Evolutionary conservation across 768 basidiomycete genomes (phyloP).

Genomic region (Rhodosporidiobolus sp.): DNA sequence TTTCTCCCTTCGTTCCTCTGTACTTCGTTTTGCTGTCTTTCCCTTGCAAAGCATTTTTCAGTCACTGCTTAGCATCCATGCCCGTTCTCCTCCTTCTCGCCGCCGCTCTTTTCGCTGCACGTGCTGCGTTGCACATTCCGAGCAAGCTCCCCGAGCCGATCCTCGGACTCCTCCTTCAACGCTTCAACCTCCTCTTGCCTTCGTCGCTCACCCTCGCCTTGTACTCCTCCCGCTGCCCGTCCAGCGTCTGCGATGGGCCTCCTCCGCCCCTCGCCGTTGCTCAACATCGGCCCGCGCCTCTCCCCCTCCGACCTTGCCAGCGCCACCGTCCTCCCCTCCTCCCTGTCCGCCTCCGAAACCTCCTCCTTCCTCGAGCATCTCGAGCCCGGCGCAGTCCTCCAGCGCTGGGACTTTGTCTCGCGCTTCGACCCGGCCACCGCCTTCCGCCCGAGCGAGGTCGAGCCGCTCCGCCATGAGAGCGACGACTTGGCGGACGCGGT

Average conservation of each 20-base stretch:
- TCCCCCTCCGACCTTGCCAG: background rate
- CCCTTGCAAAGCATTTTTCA: too few species aligned
- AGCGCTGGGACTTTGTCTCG: conserved; percentile 29
- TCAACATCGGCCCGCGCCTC: conserved; percentile 6
- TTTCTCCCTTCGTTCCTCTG: background rate
- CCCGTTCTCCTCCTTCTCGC: too few species aligned
- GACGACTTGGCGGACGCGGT: conserved; percentile 45
- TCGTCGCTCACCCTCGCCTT: background rate
- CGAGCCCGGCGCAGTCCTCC: background rate
- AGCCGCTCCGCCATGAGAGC: conserved; percentile 38
- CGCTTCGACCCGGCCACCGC: background rate
- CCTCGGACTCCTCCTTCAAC: too few species aligned
- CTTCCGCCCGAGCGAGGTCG: conserved; percentile 13
- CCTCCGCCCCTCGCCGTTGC: background rate
- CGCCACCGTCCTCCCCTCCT: conserved; percentile 3
- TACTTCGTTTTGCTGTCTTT: too few species aligned
- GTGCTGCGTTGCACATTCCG: too few species aligned
- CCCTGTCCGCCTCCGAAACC: background rate
- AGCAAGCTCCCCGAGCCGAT: too few species aligned
- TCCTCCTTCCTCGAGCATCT: conserved; percentile 10
- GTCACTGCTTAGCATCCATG: too few species aligned
- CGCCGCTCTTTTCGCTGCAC: too few species aligned
- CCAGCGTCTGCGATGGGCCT: background rate
- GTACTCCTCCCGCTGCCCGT: background rate
- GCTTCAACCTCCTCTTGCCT: background rate